Evolutionary conservation across 2,329 filamentous ascomycete genomes (phyloP).

Genomic region (Fusarium continuum): DNA sequence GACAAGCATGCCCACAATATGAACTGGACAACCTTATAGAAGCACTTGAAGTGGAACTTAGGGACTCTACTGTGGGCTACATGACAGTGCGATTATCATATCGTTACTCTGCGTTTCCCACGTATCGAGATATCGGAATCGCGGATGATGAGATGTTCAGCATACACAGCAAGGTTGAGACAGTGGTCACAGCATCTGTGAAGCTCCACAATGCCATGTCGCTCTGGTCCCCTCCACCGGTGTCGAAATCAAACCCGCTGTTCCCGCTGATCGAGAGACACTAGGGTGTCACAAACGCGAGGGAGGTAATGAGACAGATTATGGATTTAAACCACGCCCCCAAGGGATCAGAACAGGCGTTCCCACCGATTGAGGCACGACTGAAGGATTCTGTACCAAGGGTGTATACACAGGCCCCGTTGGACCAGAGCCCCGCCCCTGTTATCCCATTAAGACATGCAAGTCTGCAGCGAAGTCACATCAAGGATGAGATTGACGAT

Average conservation of each 20-base stretch:
- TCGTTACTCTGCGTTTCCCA: constrained; percentile 64
- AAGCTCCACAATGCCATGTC: constrained; percentile 59
- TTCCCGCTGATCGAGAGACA: constrained; percentile 58
- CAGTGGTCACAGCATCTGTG: constrained; percentile 61
- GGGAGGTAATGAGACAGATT: constrained; percentile 53
- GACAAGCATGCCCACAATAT: constrained; percentile 45
- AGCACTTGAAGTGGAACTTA: constrained; percentile 66
- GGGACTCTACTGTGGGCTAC: constrained; percentile 58
- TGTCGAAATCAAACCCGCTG: constrained; percentile 51
- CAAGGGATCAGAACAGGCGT: not conserved
- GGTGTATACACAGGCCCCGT: constrained; percentile 1
- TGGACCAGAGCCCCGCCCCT: constrained; percentile 15
- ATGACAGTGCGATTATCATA: constrained; percentile 63
- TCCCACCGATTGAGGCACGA: not conserved
- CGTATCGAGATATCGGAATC: constrained; percentile 38
- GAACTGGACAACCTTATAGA: constrained; percentile 66
- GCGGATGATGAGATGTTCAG: constrained; percentile 50
- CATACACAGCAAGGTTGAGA: constrained; percentile 61
- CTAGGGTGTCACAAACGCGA: constrained; percentile 58
- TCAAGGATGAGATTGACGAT: not conserved
- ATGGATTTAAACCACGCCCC: constrained; percentile 16
- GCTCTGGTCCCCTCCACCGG: constrained; percentile 59
- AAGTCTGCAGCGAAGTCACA: constrained; percentile 29
- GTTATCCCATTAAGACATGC: constrained; percentile 36
- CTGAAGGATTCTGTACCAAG: not conserved